These are phyloP conservation scores for Macroventuria anomochaeta DNA, from an alignment of 2,329 filamentous ascomycete species.

Conservation along the genomic window DNA sequence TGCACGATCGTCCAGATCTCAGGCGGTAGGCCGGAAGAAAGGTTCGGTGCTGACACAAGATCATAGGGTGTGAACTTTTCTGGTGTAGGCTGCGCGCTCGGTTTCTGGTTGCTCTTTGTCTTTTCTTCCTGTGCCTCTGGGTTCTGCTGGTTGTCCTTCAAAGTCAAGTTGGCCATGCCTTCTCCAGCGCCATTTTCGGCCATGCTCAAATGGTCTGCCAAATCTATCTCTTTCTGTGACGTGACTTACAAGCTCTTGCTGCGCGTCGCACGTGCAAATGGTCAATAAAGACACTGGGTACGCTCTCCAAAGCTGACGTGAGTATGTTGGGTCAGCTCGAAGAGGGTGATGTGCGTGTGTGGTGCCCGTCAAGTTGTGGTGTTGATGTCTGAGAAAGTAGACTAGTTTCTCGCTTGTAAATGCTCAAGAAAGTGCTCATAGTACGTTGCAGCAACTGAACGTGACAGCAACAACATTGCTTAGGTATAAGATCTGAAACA, in stretches of 20 bases:
- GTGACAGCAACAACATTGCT: too few relatives aligned
- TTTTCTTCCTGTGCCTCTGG: background rate
- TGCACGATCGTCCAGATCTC: constrained; percentile 49
- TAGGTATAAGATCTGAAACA: too few relatives aligned
- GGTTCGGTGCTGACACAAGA: constrained; percentile 25
- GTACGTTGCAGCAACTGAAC: too few relatives aligned
- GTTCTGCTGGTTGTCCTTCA: background rate
- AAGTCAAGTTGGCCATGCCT: background rate
- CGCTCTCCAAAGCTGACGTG: background rate
- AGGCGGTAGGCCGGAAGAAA: constrained; percentile 39
- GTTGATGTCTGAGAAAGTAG: background rate
- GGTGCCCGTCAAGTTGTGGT: background rate
- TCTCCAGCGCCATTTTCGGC: background rate
- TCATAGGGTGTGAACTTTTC: constrained; percentile 46
- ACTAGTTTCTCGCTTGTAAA: constrained; percentile 18
- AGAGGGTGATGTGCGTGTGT: background rate
- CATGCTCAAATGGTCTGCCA: constrained; percentile 1
- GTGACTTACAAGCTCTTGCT: background rate
- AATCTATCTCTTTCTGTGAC: constrained; percentile 11
- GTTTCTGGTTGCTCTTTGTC: background rate
- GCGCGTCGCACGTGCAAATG: background rate
- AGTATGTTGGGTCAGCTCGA: too few relatives aligned
- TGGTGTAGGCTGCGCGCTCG: background rate
- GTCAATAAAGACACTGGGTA: background rate
- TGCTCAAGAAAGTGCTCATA: background rate